phyloP scores from a whole-genome alignment of 306 rosid species.

The Cyclanthera cordifolia region DNA sequence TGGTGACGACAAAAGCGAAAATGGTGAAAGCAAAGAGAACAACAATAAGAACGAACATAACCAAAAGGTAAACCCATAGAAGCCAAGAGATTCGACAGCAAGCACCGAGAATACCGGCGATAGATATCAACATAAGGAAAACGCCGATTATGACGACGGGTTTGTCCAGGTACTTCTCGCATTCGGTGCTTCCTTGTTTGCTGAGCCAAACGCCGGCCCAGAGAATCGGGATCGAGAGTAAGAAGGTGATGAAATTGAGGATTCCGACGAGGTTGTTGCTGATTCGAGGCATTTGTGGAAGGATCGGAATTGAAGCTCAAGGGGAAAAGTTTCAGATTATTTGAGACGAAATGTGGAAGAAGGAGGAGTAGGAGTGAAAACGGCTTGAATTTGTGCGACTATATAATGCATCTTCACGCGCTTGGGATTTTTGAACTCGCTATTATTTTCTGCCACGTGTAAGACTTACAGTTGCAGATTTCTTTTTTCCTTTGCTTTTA shows the following conservation, averaged over 20 bases:
- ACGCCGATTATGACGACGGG: conserved; percentile 36
- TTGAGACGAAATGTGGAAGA: neutral
- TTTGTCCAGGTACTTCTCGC: conserved; percentile 35
- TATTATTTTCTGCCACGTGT: neutral
- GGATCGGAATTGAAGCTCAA: neutral
- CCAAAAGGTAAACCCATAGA: conserved; percentile 44
- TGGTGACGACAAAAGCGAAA: conserved; percentile 38
- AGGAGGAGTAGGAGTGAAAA: neutral
- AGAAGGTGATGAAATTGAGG: conserved; percentile 33
- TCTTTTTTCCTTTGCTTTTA: neutral
- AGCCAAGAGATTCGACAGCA: conserved; percentile 42
- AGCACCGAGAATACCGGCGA: conserved; percentile 43
- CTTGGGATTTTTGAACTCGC: neutral
- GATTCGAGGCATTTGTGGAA: conserved; percentile 17
- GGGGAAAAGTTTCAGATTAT: no score
- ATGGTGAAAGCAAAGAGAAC: conserved; percentile 38
- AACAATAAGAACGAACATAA: conserved; percentile 43
- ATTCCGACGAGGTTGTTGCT: conserved; percentile 43
- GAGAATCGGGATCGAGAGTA: conserved; percentile 43
- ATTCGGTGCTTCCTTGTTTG: conserved; percentile 34
- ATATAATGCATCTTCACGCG: neutral
- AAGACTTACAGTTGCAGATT: neutral
- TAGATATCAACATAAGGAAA: conserved; percentile 29
- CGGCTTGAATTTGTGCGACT: neutral
- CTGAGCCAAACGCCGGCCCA: conserved; percentile 36